Evolutionary conservation across 805 yeast species (phyloP), one percentile per base, ranked within the genome.

Genomic region (Torulaspora delbrueckii): DNA sequence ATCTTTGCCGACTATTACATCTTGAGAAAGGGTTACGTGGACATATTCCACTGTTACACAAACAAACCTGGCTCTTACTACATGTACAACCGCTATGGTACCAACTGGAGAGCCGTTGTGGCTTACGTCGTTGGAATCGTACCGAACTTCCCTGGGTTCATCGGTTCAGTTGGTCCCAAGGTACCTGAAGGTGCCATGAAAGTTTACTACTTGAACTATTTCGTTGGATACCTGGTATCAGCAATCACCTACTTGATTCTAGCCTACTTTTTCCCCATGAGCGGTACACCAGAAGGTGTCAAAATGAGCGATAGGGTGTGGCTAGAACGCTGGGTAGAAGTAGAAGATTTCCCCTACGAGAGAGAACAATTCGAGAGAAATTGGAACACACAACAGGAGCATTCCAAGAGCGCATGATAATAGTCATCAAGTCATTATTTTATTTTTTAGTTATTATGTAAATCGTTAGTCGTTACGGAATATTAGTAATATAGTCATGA

Each of bases 91-190:
- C 66, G 58, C 25, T 66, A 70, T 39, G 96, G 96, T 32, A 56
- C 78, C 64, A 86, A 87, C 62, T 86, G 95, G 93, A 75, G 95
- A 63, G 96, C 91, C 1, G 81, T 78, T 54, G 78, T 74, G 26
- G 93, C 96, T 1, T 88, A 88, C 62, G 63, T 88, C 53, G 74
- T 82, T 54, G 96, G 96, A 45, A 82, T 89, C 48, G 70, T 80
- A 28, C 93, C 95, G 38, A 88, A 87, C 58, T 82, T 88, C 59
- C 84, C 84, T 16, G 96, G 96, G 1, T 88, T 88, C 56, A 91
- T 83, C 5, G 88, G 95, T 52, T 88, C 89, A 8, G 80, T 86
- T 19, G 86, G 82, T 32, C 76, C 81, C n/a, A 75, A 72, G 48
- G 95, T 87, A 12, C 95, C 96, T 24, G 68, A 70, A 38, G 95